Conservation (phyloP, 805 yeast genomes). For the Nakazawaea ishiwadae region DNA sequence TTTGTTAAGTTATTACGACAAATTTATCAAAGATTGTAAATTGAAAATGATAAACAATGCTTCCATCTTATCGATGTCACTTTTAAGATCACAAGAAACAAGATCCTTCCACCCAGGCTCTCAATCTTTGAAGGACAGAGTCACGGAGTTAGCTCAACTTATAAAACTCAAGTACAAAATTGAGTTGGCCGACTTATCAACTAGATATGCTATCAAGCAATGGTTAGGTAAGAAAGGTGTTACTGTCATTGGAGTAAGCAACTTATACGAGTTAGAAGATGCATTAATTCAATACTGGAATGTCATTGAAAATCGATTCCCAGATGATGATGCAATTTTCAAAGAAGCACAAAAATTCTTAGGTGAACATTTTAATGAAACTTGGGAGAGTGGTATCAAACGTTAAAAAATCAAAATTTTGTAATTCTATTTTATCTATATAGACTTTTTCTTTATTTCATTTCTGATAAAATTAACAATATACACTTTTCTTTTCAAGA, state of each 20-base stretch:
- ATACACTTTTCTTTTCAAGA: not conserved
- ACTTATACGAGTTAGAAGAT: conserved; percentile 51
- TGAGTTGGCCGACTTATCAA: conserved; percentile 79
- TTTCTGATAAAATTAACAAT: too few relatives aligned
- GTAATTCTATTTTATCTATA: not conserved
- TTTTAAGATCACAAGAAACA: conserved; percentile 64
- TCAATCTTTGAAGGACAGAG: conserved; percentile 47
- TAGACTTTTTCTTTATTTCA: too few relatives aligned
- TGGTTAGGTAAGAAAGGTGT: conserved; percentile 52
- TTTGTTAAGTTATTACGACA: conserved; percentile 41
- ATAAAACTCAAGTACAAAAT: conserved; percentile 34
- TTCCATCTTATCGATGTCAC: conserved; percentile 84
- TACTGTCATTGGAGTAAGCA: conserved; percentile 77
- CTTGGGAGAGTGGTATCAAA: conserved; percentile 47
- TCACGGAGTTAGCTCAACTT: conserved; percentile 37
- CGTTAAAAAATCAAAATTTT: conserved; percentile 12
- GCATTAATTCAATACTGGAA: conserved; percentile 58
- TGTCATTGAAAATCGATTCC: conserved; percentile 29
- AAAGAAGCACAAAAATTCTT: conserved; percentile 36
- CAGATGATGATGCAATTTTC: conserved; percentile 39
- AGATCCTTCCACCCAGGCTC: conserved; percentile 81
- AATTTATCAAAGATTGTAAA: conserved; percentile 48
- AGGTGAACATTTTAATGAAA: conserved; percentile 56
- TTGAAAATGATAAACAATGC: conserved; percentile 67
- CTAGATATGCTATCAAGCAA: conserved; percentile 62